Percentiles rank a stretch among this genome's conserved stretches.
phyloP scores from a whole-genome alignment of 2,329 filamentous ascomycete species.

The Penicillium sp. region DNA sequence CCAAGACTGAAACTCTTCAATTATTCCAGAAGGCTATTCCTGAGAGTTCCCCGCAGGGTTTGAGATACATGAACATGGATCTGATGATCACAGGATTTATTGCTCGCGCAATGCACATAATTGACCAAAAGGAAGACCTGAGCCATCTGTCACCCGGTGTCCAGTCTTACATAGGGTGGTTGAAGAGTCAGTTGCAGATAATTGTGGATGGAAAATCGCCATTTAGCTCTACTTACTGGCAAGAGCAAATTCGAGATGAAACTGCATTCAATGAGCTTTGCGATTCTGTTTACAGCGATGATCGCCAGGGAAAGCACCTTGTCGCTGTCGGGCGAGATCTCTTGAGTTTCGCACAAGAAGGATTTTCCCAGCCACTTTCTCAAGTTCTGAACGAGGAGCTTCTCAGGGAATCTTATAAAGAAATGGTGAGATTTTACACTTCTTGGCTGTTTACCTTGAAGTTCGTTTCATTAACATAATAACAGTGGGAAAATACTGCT shows the following conservation, averaged over 20 bases:
- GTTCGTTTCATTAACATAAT: neutral
- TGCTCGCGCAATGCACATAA: neutral
- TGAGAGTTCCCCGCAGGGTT: neutral
- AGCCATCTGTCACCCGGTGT: neutral
- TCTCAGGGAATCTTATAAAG: neutral
- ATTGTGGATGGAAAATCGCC: neutral
- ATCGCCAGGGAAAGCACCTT: neutral
- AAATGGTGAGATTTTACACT: neutral
- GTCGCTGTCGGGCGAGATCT: neutral
- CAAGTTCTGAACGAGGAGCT: neutral
- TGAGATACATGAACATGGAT: neutral
- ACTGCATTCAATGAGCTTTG: neutral
- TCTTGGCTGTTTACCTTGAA: too few relatives aligned
- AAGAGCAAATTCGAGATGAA: neutral
- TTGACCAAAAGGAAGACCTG: neutral
- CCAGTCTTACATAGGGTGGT: neutral
- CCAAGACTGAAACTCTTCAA: neutral
- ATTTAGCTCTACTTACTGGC: neutral
- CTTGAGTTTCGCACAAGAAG: neutral
- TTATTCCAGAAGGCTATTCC: neutral
- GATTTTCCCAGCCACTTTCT: neutral
- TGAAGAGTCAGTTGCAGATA: neutral
- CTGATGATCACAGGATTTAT: neutral
- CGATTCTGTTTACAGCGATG: neutral
- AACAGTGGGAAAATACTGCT: neutral